A percentile compares a stretch with the other conserved stretches of the same genome.
These are phyloP conservation scores for Monosporozyma solicola DNA, from an alignment of 805 yeast species.

Conservation along the genomic window DNA sequence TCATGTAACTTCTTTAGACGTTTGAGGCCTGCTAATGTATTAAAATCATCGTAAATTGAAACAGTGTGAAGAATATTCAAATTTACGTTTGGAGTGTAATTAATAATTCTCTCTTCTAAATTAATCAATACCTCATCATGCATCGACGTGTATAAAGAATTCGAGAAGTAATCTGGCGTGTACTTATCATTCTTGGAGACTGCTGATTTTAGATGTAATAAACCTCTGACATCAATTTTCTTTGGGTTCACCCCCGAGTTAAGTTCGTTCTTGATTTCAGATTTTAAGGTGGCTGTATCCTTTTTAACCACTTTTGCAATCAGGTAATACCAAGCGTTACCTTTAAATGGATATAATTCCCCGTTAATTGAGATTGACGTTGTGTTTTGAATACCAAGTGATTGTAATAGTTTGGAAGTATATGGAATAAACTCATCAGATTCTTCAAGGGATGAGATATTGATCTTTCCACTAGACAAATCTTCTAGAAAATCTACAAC, in stretches of 20 bases:
- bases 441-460: constrained; percentile 1
- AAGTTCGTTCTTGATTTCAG: constrained; percentile 16
- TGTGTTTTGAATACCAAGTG: constrained; percentile 35
- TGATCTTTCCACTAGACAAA: constrained; percentile 8
- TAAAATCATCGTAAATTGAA: constrained; percentile 55
- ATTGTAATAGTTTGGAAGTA: constrained; percentile 22
- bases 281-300: constrained; percentile 35
- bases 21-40: constrained; percentile 27
- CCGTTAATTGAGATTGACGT: constrained; percentile 66
- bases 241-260: constrained; percentile 4
- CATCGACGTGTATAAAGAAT: constrained; percentile 26
- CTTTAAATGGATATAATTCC: constrained; percentile 43
- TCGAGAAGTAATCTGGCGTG: constrained; percentile 39
- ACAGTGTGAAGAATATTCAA: constrained; percentile 30
- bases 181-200: constrained; percentile 39
- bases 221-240: constrained; percentile 20
- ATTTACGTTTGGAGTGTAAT: constrained; percentile 11
- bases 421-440: constrained; percentile 8
- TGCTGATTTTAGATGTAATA: constrained; percentile 25
- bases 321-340: constrained; percentile 44
- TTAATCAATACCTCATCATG: constrained; percentile 13
- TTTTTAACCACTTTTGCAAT: constrained; percentile 43
- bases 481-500: constrained; percentile 15
- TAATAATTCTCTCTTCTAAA: constrained; percentile 16
- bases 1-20: constrained; percentile 36